These are phyloP conservation scores for Exophiala dermatitidis DNA, from an alignment of 2,329 filamentous ascomycete species.

Conservation along the genomic window DNA sequence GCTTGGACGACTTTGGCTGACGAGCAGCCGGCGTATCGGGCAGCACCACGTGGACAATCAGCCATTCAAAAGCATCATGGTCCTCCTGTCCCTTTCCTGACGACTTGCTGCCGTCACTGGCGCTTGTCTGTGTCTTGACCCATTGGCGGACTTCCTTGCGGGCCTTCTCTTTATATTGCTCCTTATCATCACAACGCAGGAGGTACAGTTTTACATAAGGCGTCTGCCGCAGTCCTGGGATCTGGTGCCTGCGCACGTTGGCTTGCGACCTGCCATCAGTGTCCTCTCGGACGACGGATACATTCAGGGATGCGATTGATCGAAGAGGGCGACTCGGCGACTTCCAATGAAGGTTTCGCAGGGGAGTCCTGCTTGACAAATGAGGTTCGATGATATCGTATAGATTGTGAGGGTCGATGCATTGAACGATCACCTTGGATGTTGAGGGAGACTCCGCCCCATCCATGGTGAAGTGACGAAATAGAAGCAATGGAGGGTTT, in stretches of 20 bases:
- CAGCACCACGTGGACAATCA: constrained; percentile 85
- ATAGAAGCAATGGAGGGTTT: background rate
- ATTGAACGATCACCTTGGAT: constrained; percentile 76
- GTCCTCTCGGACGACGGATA: constrained; percentile 69
- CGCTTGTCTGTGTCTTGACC: constrained; percentile 58
- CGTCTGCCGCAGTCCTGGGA: constrained; percentile 83
- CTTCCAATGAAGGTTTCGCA: constrained; percentile 94
- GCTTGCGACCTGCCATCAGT: constrained; percentile 31
- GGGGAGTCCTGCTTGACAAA: constrained; percentile 68
- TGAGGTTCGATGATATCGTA: constrained; percentile 75
- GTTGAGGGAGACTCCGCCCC: constrained; percentile 18
- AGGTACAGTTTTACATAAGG: constrained; percentile 89
- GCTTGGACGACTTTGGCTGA: constrained; percentile 57
- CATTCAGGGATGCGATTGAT: constrained; percentile 86
- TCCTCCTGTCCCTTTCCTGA: constrained; percentile 67
- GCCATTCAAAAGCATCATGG: constrained; percentile 93
- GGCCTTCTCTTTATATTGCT: constrained; percentile 76
- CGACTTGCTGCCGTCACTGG: constrained; percentile 27
- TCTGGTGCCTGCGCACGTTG: constrained; percentile 70
- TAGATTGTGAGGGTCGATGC: constrained; percentile 84
- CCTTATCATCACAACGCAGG: constrained; percentile 89
- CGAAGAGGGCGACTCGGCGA: constrained; percentile 83
- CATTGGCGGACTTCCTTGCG: constrained; percentile 79
- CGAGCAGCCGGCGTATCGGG: constrained; percentile 76
- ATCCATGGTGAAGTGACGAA: constrained; percentile 22